Percentiles rank a stretch among this genome's conserved stretches.
These are phyloP conservation scores for Prunus padus DNA, from an alignment of 306 rosid species.

Conservation along the genomic window DNA sequence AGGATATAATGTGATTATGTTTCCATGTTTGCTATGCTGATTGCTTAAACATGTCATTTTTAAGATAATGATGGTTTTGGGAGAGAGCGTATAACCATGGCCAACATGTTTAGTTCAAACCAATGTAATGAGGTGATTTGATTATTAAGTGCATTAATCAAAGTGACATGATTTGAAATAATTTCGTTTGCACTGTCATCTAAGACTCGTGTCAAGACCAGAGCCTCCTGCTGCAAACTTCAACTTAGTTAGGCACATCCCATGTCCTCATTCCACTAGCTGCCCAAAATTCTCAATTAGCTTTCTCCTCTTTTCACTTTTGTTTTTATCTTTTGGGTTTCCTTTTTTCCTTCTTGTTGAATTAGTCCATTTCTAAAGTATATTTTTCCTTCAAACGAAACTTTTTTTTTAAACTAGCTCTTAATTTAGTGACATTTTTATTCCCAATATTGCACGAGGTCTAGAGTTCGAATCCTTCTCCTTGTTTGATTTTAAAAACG, in stretches of 20 bases:
- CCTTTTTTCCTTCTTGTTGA: not conserved
- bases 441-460: too few relatives aligned
- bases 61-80: conserved; percentile 9
- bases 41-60: conserved; percentile 6
- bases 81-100: conserved; percentile 12
- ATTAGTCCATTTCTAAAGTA: not conserved
- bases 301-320: not conserved
- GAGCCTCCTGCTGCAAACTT: not conserved
- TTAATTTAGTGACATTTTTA: too few relatives aligned
- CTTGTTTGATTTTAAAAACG: too few relatives aligned
- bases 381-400: too few relatives aligned
- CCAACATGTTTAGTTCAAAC: conserved; percentile 19
- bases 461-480: too few relatives aligned
- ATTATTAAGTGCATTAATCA: conserved; percentile 2
- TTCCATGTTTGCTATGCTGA: conserved; percentile 32
- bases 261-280: not conserved
- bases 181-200: not conserved
- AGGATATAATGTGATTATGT: conserved; percentile 25
- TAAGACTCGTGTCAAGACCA: conserved; percentile 13
- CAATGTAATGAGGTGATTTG: not conserved
- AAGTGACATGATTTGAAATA: conserved; percentile 2
- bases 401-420: too few relatives aligned
- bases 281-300: not conserved
- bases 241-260: not conserved
- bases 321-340: not conserved